Conservation (phyloP, 1,284 basidiomycete species). For the Pascua guehoae region DNA sequence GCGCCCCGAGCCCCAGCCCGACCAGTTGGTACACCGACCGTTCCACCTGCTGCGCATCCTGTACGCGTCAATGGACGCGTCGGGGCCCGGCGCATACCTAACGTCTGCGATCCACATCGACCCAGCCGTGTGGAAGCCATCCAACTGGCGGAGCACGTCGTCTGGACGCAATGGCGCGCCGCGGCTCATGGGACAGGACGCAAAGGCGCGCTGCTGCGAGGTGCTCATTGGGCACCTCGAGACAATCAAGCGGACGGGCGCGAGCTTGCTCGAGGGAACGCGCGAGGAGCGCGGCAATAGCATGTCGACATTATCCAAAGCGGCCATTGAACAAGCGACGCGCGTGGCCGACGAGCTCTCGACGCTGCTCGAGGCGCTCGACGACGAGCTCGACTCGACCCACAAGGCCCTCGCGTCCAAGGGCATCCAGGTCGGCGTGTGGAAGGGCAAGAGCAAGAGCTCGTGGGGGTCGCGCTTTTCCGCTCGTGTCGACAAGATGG, state of each 20-base stretch:
- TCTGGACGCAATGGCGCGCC: slow-evolving; percentile 65
- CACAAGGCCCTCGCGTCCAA: slow-evolving; percentile 90
- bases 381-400: slow-evolving; percentile 75
- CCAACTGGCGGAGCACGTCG: slow-evolving; percentile 12
- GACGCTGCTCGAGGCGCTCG: slow-evolving; percentile 61
- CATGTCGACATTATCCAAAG: slow-evolving; percentile 8
- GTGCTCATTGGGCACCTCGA: slow-evolving; percentile 28
- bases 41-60: slow-evolving; percentile 85
- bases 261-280: slow-evolving; percentile 53
- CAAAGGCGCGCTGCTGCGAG: slow-evolving; percentile 33
- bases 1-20: slow-evolving; percentile 52
- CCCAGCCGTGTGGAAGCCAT: slow-evolving; percentile 69
- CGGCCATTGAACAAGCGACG: slow-evolving; percentile 17
- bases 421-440: slow-evolving; percentile 57
- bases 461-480: slow-evolving; percentile 77
- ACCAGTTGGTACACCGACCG: slow-evolving; percentile 72
- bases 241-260: slow-evolving; percentile 42
- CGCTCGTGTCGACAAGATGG: slow-evolving; percentile 82
- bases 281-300: slow-evolving; percentile 57
- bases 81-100: slow-evolving; percentile 79
- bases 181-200: slow-evolving; percentile 32
- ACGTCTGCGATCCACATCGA: slow-evolving; percentile 84
- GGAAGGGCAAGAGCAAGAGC: slow-evolving; percentile 65
- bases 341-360: slow-evolving; percentile 60
- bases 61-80: slow-evolving; percentile 68